Evolutionary conservation across 371 early-diverging fungal species (phyloP).

Genomic region (Chytridiales sp.): DNA sequence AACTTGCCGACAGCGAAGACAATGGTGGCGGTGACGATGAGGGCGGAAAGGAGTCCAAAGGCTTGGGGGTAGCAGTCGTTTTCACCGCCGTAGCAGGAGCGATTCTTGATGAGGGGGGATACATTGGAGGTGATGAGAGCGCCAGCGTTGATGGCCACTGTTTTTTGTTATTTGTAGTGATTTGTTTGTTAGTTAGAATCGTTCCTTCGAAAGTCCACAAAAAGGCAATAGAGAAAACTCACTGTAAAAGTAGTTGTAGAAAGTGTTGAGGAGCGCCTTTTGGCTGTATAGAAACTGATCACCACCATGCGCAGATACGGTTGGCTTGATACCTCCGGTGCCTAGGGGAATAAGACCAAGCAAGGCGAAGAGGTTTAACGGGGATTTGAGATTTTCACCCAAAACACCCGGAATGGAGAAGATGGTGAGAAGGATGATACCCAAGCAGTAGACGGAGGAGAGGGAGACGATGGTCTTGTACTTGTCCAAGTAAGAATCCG

Average conservation of each 20-base stretch:
- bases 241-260: conserved; percentile 42
- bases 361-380: conserved; percentile 13
- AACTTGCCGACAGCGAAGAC: conserved; percentile 52
- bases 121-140: conserved; percentile 35
- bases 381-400: conserved; percentile 17
- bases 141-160: conserved; percentile 43
- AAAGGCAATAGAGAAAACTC: not conserved
- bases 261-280: conserved; percentile 44
- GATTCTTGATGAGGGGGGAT: conserved; percentile 32
- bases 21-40: conserved; percentile 43
- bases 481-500: conserved; percentile 67
- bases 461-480: conserved; percentile 65
- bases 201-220: not conserved
- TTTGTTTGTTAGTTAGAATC: too few relatives aligned
- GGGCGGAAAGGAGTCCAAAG: conserved; percentile 39
- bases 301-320: conserved; percentile 62
- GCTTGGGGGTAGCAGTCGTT: conserved; percentile 36
- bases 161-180: not conserved
- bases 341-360: conserved; percentile 51
- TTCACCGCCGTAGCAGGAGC: conserved; percentile 5
- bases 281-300: conserved; percentile 52
- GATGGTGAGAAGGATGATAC: conserved; percentile 46
- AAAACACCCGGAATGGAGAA: conserved; percentile 41
- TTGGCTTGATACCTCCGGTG: conserved; percentile 66
- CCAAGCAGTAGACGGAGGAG: conserved; percentile 56